phyloP scores from a whole-genome alignment of 495 filamentous ascomycete genomes.

The Bacidia rubella region DNA sequence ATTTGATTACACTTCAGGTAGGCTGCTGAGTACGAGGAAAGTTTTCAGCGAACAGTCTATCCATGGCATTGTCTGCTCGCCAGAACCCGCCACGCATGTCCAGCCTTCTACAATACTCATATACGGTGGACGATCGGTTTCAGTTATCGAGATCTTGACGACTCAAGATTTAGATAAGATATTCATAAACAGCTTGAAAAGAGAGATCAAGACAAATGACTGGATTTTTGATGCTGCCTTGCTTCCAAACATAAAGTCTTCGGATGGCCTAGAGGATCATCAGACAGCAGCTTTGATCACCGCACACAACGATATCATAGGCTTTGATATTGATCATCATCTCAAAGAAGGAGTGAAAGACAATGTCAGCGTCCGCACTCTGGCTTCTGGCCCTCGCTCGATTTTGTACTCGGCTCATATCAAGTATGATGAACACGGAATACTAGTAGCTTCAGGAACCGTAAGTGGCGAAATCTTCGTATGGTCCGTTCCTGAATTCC shows the following conservation, averaged over 20 bases:
- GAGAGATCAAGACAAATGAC: constrained; percentile 43
- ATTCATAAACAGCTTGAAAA: background rate
- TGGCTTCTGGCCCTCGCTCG: constrained; percentile 60
- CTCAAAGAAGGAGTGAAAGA: background rate
- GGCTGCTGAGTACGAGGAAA: constrained; percentile 24
- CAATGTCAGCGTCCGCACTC: constrained; percentile 20
- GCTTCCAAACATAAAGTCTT: constrained; percentile 17
- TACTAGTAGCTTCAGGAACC: constrained; percentile 77
- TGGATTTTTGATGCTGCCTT: constrained; percentile 75
- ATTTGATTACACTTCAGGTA: constrained; percentile 26
- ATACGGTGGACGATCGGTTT: constrained; percentile 39
- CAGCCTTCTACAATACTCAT: constrained; percentile 25
- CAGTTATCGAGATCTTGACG: constrained; percentile 10
- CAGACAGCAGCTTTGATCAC: constrained; percentile 44
- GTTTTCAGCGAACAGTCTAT: constrained; percentile 53
- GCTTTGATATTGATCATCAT: constrained; percentile 19
- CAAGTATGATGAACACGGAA: constrained; percentile 30
- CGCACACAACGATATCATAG: constrained; percentile 68
- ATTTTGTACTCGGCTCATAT: constrained; percentile 81
- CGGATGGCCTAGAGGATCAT: constrained; percentile 16
- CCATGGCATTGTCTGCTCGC: constrained; percentile 46
- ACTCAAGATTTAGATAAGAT: too few relatives aligned
- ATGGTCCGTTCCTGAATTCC: constrained; percentile 50
- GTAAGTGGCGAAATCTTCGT: constrained; percentile 87
- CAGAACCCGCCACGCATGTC: background rate